Base-by-base conservation (phyloP, 768 basidiomycete genomes). In the Gymnopilus junonius region DNA sequence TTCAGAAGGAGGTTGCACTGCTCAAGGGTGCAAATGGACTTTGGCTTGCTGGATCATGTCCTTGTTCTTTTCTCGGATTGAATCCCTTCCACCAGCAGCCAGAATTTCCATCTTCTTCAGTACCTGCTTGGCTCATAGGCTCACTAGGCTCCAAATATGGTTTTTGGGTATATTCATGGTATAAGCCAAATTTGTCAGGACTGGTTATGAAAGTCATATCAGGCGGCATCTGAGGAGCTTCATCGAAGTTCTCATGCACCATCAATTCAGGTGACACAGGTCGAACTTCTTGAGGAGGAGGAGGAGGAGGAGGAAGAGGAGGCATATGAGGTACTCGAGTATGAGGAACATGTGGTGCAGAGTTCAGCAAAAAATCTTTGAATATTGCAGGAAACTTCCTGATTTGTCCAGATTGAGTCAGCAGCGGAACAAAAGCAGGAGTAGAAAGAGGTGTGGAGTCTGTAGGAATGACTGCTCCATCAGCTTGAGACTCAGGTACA, bases 181-280 rank as follows among this genome's bases (percentile, higher is more conserved):
- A 75, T 2, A 73, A 55, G 0, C 72, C 70, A 48, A 67, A 63
- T 1, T 51, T 25, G 39, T 73, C 66, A 2, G 67, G 68, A 34
- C 65, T 53, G 1, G 69, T 74, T 45, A n/a, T n/a, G n/a, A n/a
- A n/a, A n/a, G n/a, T n/a, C n/a, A n/a, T n/a, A n/a, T n/a, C n/a
- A n/a, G n/a, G n/a, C n/a, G n/a, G n/a, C n/a, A n/a, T n/a, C n/a
- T n/a, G n/a, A n/a, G n/a, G n/a, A n/a, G n/a, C n/a, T n/a, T n/a
- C n/a, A n/a, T n/a, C n/a, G n/a, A n/a, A n/a, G n/a, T n/a, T n/a
- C n/a, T n/a, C n/a, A n/a, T n/a, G n/a, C n/a, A n/a, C n/a, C n/a
- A n/a, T n/a, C n/a, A n/a, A n/a, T n/a, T n/a, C n/a, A n/a, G n/a
- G n/a, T n/a, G n/a, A n/a, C n/a, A n/a, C n/a, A n/a, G n/a, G n/a